phyloP scores from a whole-genome alignment of 129 eudicot species.

The Flaveria ramosissima region DNA sequence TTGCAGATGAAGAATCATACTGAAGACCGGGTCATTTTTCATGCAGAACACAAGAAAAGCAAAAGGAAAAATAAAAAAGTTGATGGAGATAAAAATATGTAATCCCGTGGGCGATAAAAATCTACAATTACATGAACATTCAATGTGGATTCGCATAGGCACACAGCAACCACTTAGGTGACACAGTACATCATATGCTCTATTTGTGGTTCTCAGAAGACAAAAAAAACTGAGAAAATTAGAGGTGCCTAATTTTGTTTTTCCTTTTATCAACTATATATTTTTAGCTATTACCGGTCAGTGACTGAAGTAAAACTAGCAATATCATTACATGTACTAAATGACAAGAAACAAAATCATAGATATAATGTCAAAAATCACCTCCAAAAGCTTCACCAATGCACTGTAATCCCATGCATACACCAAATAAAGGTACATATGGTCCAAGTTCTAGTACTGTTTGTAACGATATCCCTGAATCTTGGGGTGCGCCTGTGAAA shows the following conservation, averaged over 20 bases:
- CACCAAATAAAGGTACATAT: constrained; percentile 85
- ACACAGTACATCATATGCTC: no score
- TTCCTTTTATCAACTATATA: no score
- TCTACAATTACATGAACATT: no score
- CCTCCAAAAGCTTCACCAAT: constrained; percentile 98
- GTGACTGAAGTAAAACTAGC: not conserved
- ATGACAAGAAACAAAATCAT: not conserved
- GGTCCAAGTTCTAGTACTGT: constrained; percentile 84
- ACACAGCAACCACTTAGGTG: no score
- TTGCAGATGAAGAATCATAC: not conserved
- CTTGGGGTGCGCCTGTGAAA: constrained; percentile 68
- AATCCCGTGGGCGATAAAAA: not conserved
- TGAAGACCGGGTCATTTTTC: not conserved
- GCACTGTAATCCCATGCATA: constrained; percentile 96
- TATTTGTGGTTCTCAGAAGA: no score
- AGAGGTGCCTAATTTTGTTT: no score
- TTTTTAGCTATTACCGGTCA: not conserved
- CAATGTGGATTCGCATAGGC: no score
- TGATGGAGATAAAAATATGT: not conserved
- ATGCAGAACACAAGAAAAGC: not conserved
- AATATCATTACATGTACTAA: not conserved
- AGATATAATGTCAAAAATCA: constrained; percentile 2
- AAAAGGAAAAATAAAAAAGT: no score
- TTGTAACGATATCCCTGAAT: constrained; percentile 84
- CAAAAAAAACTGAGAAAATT: no score